phyloP scores from a whole-genome alignment of 2,329 filamentous ascomycete species.

The Myriosclerotinia curreyana region DNA sequence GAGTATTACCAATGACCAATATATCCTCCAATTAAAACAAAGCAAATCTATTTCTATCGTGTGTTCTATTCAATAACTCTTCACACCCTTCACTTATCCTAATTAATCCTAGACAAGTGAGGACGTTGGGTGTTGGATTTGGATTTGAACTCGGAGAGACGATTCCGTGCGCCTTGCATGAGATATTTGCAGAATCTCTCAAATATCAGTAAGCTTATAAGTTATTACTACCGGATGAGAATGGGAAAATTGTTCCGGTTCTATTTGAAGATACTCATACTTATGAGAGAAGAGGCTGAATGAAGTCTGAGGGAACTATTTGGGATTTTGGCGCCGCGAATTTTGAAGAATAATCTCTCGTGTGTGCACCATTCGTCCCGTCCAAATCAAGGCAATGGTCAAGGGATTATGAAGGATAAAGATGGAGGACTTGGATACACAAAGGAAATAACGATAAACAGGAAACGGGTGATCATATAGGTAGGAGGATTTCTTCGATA shows the following conservation, averaged over 20 bases:
- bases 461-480: constrained; percentile 1
- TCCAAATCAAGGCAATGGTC: neutral
- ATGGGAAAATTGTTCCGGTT: neutral
- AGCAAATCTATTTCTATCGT: neutral
- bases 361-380: neutral
- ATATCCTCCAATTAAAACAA: constrained; percentile 3
- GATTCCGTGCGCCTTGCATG: constrained; percentile 9
- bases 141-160: too few relatives aligned
- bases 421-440: neutral
- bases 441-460: neutral
- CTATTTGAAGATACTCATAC: constrained; percentile 18
- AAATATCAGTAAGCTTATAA: neutral
- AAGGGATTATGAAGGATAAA: neutral
- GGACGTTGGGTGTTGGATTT: too few relatives aligned
- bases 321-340: neutral
- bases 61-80: neutral
- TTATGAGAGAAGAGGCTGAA: constrained; percentile 4
- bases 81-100: neutral
- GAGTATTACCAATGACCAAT: constrained; percentile 4
- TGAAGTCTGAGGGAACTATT: neutral
- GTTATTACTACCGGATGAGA: constrained; percentile 6
- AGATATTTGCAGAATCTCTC: constrained; percentile 11
- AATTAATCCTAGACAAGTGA: constrained; percentile 7
- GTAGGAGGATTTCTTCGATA: neutral
- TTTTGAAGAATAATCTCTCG: neutral